Base-by-base conservation (phyloP, 257 asterid genomes). In the Nicotiana tabacum region DNA sequence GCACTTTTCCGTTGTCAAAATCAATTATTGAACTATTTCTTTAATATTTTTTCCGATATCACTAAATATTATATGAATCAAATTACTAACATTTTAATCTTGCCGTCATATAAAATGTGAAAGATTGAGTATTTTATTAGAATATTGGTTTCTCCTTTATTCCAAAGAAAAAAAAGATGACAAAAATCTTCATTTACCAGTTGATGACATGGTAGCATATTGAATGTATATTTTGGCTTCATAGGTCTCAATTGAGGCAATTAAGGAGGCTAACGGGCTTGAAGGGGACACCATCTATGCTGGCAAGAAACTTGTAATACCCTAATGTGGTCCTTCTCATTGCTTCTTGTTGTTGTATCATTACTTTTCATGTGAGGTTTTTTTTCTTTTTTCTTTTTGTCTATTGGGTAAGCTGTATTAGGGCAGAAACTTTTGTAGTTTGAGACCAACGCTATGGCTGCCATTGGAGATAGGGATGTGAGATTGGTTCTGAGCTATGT, bases 241-340 rank as follows among this genome's bases (percentile, higher is more conserved):
- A 12, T 4, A 86, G 88, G 89, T 88, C 18, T 84, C 89, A 21
- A 83, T 86, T 82, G 88, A 84, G 30, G 89, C 77, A 56, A 88
- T 88, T 80, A 86, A 86, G 85, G 87, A 87, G 39, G 89, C 87
- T 48, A 87, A 87, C 53, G 87, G 84, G 56, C 89, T 87, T 70
- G 37, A 80, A 65, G 87, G 86, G 79, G 86, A 87, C 74, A 84
- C 86, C 65, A 84, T 87, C 60, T 87, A 84, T 69, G 89, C 86
- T 30, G 87, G 87, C 37, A 84, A 87, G 80, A 87, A 87, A 78
- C 87, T 87, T 69, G 65, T 78, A 32, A 84, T 86, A 58, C 89
- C 89, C 7, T 83, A 46, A 53, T 17, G 65, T 67, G 82, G 27
- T 83, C 39, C 8, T 37, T 57, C 39, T 46, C 58, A 1, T 60